Base-by-base conservation (phyloP, 495 filamentous ascomycete species). In the Penicillium steckii region DNA sequence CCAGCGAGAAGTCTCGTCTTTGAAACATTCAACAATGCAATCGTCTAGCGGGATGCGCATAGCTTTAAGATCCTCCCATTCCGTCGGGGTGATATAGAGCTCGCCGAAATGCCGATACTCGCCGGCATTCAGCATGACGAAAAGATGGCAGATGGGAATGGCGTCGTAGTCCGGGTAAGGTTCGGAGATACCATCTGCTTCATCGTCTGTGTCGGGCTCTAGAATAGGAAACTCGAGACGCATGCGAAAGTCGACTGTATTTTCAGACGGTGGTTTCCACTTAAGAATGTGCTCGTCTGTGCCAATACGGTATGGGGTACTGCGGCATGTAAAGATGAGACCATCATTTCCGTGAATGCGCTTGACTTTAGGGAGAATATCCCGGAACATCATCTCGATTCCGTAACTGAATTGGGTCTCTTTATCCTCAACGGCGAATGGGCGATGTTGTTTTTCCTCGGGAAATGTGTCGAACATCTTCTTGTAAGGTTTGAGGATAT, bases 281-380 rank as follows among this genome's bases (percentile, higher is more conserved):
- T 98, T 98, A 19, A 98, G 76, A 55, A 96, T 97, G 61, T 93
- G 86, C 33, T 82, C 80, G 67, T 98, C 94, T 6, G 94, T 97
- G 56, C 94, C 94, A 48, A 85, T 86, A 56, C 84, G 82, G 74
- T 98, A 98, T 1, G 87, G 83, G 24, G 85, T 87, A 54, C 79
- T 86, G 48, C 89, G 84, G 66, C 92, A 95, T 27, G 94, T 97
- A 74, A 98, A 98, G 63, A 98, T 95, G 17, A 98, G 79, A 23
- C 94, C 94, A 69, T 98, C 94, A 60, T 95, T 97, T 27, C 94
- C 90, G 64, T 98, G 94, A 30, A 78, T 71, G 18, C 62, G 65
- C 53, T 82, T 85, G 9, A 98, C 80, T 24, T 79, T 83, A 0
- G 91, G 91, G 13, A 98, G 84, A 38, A 92, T 82, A 33, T 89